Evolutionary conservation across 192 early-diverging fungal species (phyloP).

Genomic region (Backusella westeae): DNA sequence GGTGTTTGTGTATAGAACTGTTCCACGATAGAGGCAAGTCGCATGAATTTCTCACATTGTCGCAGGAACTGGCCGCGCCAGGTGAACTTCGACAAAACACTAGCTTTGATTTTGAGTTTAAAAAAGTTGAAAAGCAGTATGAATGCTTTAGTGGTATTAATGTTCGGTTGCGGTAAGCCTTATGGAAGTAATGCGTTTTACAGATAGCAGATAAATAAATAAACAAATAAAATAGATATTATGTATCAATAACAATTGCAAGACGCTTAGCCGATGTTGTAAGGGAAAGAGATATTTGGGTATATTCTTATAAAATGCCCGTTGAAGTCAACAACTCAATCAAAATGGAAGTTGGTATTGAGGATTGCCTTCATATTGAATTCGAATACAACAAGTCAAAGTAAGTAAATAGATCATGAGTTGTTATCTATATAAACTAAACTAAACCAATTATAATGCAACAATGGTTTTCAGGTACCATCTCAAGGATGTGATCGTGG

Average conservation of each 20-base stretch:
- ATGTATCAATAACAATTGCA: constrained; percentile 89
- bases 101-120: constrained; percentile 95
- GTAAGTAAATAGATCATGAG: constrained; percentile 46
- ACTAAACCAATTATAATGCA: neutral
- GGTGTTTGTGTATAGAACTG: constrained; percentile 59
- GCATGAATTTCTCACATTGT: constrained; percentile 90
- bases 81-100: constrained; percentile 83
- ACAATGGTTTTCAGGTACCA: constrained; percentile 67
- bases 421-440: neutral
- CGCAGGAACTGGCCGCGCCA: constrained; percentile 93
- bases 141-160: constrained; percentile 99
- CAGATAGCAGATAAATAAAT: neutral
- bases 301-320: constrained; percentile 95
- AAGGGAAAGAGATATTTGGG: constrained; percentile 96
- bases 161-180: constrained; percentile 81
- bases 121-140: constrained; percentile 99
- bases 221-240: constrained; percentile 62
- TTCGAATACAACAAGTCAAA: constrained; percentile 99
- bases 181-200: neutral
- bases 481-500: constrained; percentile 98
- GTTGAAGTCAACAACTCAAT: constrained; percentile 91
- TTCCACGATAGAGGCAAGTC: constrained; percentile 95
- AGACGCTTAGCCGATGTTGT: constrained; percentile 86
- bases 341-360: constrained; percentile 99
- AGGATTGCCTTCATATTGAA: constrained; percentile 98